Evolutionary conservation across 768 basidiomycete species (phyloP), one percentile per base, ranked within the genome.

Genomic region (Hericium erinaceus): DNA sequence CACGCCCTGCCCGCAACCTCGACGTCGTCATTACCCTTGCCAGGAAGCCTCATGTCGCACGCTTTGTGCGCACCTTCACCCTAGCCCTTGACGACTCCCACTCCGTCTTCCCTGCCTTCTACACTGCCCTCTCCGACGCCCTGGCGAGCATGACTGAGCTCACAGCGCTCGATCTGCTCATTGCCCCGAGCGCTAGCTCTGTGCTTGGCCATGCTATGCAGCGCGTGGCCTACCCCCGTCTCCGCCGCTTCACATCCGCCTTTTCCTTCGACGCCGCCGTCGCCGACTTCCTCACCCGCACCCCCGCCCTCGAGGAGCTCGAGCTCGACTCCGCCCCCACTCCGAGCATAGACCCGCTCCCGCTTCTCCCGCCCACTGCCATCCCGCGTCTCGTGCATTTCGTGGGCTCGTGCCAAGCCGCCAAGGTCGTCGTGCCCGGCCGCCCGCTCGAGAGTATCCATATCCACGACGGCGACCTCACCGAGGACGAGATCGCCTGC

Each of bases 361-460:
- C 63, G 1, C 55, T 39, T 63, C 68, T 73, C 58, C 64, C 69
- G 48, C 58, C 60, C 56, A 58, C 74, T 5, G 68, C 73, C 73
- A 64, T 77, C 64, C 69, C 73, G 46, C 71, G 61, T 54, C 73
- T 90, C 57, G 69, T 72, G 52, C 79, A 82, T 46, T 83, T 89
- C 67, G 77, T 78, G 54, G 88, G 86, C 20, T 81, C 87, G 18
- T 72, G 79, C 37, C 70, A 76, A 52, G 76, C 76, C 20, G 84
- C 87, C 22, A 70, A 74, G 54, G 68, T 72, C 24, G 70, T 89
- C 63, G 76, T 86, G 3, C 85, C 84, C 48, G 81, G 83, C 15
- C 80, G 87, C 20, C 86, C 88, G 10, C 75, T 89, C 40, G 72
- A 79, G 59, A 77, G 76, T 64, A 75, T 90, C 52, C 80, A 83